Evolutionary conservation across 1,284 basidiomycete species (phyloP).

Genomic region (Cryptococcus depauperatus): DNA sequence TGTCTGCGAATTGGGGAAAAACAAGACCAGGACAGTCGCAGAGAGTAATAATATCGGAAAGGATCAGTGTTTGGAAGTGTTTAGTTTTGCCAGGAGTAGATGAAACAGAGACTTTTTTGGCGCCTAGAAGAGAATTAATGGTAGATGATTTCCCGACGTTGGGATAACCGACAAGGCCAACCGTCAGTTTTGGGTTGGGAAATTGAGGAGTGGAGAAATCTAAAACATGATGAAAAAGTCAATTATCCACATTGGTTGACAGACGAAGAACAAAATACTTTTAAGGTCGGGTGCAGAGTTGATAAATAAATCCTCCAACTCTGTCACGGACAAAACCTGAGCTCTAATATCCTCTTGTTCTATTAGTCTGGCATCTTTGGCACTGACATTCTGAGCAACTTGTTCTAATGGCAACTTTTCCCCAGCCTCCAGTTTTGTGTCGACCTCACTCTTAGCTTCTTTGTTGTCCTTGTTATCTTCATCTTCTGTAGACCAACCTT

Average conservation of each 20-base stretch:
- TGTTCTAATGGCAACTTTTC: conserved; percentile 36
- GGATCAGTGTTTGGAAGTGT: conserved; percentile 95
- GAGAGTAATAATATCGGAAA: conserved; percentile 79
- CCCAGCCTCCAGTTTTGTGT: conserved; percentile 38
- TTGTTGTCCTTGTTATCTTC: conserved; percentile 44
- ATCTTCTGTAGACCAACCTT: conserved; percentile 44
- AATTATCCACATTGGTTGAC: neutral
- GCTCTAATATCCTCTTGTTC: conserved; percentile 57
- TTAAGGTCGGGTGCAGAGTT: conserved; percentile 66
- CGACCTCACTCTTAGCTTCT: conserved; percentile 35
- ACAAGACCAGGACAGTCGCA: conserved; percentile 99
- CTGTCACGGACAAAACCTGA: conserved; percentile 73
- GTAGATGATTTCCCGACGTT: conserved; percentile 57
- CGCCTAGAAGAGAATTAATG: conserved; percentile 54
- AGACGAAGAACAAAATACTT: conserved; percentile 44
- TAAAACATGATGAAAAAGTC: too few species aligned
- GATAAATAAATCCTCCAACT: conserved; percentile 81
- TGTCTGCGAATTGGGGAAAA: conserved; percentile 95
- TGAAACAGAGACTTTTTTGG: conserved; percentile 94
- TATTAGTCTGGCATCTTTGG: conserved; percentile 4
- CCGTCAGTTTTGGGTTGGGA: conserved; percentile 64
- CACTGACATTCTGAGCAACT: conserved; percentile 37
- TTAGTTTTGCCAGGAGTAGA: conserved; percentile 98
- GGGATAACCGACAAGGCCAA: conserved; percentile 57
- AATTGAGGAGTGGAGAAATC: conserved; percentile 57